Percentiles rank a stretch among this genome's conserved stretches.
Evolutionary conservation across 495 filamentous ascomycete genomes (phyloP).

Genomic region (Cercophora scortea): DNA sequence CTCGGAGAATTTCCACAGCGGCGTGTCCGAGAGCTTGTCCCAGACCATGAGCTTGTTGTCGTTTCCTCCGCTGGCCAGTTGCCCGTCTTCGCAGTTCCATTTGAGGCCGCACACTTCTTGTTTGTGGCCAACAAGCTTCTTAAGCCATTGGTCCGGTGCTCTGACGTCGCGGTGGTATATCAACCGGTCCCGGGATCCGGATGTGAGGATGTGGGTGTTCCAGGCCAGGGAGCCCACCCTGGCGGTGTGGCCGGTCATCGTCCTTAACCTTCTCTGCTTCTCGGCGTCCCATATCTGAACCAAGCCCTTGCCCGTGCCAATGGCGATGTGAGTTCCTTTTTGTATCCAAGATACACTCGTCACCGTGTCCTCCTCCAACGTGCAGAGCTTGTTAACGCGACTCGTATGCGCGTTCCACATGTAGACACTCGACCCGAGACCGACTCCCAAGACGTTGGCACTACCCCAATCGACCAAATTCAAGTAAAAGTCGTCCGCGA

Average conservation of each 20-base stretch:
- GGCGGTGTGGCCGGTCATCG: slow-evolving; percentile 92
- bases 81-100: slow-evolving; percentile 93
- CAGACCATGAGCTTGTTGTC: slow-evolving; percentile 98
- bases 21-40: slow-evolving; percentile 84
- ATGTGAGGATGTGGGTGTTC: slow-evolving; percentile 96
- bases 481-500: slow-evolving; percentile 95
- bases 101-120: slow-evolving; percentile 97
- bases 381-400: slow-evolving; percentile 84
- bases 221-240: slow-evolving; percentile 88
- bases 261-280: slow-evolving; percentile 71
- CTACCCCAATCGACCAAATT: slow-evolving; percentile 99
- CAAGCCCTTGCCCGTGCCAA: slow-evolving; percentile 86
- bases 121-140: slow-evolving; percentile 85
- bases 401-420: slow-evolving; percentile 94
- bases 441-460: slow-evolving; percentile 85
- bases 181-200: slow-evolving; percentile 83
- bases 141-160: slow-evolving; percentile 81
- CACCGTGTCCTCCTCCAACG: slow-evolving; percentile 85
- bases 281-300: slow-evolving; percentile 98
- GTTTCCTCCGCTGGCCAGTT: slow-evolving; percentile 93
- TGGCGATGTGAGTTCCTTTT: slow-evolving; percentile 85
- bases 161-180: slow-evolving; percentile 96
- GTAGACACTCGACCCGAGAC: slow-evolving; percentile 88
- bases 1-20: slow-evolving; percentile 84
- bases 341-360: slow-evolving; percentile 98